Evolutionary conservation across 129 eudicot genomes (phyloP), one percentile per base, ranked within the genome.

Genomic region (Tagetes patula): DNA sequence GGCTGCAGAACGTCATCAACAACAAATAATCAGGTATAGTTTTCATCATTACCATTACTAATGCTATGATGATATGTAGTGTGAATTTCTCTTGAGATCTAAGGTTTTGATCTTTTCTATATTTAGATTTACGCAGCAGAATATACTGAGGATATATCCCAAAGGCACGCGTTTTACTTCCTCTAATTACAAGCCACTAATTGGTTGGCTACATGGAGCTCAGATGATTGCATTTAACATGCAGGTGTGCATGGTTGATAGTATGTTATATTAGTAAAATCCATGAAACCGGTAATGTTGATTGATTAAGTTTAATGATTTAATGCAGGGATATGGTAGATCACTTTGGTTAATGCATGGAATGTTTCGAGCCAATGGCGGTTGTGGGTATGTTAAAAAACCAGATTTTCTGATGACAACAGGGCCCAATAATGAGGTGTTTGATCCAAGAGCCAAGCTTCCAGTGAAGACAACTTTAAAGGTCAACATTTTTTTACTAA

Each of bases 201-300:
- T 85, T 47, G 96, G 95, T 45, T 92, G 98, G 98, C 68, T 87
- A 80, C 98, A 89, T 79, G 98, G 98, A 81, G 98, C 98, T 85
- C 98, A 92, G 70, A 92, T 92, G 98, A 89, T 92, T 62, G 98
- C 98, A n/a, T 92, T 92, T 65, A 92, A 92, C 76, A 92, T 92
- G 98, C 98, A 92, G 97, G 97, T 91, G 76, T n/a, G 56, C 30
- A 69, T 40, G 47, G 20, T 64, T 39, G n/a, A 64, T 40, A 7
- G 27, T 20, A 39, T 64, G 49, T 64, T 61, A 36, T 61, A 36
- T 36, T 1, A 4, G 67, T 61, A 34, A 36, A 31, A 75, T 13
- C 37, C 13, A 13, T 38, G 45, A 37, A 71, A 65, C 34, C 31
- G 34, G 33, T 53, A 39, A 64, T 38, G 68, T 63, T 39, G 32